These are phyloP conservation scores for Conoideocrella luteorostrata DNA, from an alignment of 2,329 filamentous ascomycete species.

Conservation along the genomic window DNA sequence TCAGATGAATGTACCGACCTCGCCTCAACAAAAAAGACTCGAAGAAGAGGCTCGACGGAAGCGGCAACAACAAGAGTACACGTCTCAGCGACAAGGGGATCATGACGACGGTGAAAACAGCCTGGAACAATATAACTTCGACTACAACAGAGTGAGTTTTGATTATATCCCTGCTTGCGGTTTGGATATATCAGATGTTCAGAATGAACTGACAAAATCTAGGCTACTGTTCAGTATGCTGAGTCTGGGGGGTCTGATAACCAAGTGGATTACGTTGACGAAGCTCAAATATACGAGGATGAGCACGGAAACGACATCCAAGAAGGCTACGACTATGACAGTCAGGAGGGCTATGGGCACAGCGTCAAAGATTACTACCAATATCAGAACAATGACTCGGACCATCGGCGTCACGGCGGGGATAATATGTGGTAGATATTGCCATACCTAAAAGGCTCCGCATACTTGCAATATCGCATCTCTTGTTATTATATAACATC, in stretches of 20 bases:
- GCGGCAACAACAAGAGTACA: slow-evolving; percentile 42
- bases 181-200: slow-evolving; percentile 2
- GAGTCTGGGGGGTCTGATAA: slow-evolving; percentile 36
- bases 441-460: slow-evolving; percentile 3
- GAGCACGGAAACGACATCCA: slow-evolving; percentile 37
- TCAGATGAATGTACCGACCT: slow-evolving; percentile 83
- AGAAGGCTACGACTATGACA: slow-evolving; percentile 31
- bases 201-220: slow-evolving; percentile 3
- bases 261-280: slow-evolving; percentile 44
- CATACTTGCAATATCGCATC: slow-evolving; percentile 10
- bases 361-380: slow-evolving; percentile 36
- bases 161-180: not conserved
- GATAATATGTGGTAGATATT: slow-evolving; percentile 38
- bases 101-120: slow-evolving; percentile 40
- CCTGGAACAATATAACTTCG: slow-evolving; percentile 46
- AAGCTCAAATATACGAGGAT: slow-evolving; percentile 48
- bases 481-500: slow-evolving; percentile 11
- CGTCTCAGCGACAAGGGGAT: slow-evolving; percentile 40
- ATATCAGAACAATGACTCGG: slow-evolving; percentile 27
- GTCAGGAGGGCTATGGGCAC: slow-evolving; percentile 31
- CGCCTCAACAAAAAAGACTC: slow-evolving; percentile 62
- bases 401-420: slow-evolving; percentile 28
- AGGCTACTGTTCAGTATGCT: slow-evolving; percentile 41
- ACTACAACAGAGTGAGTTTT: slow-evolving; percentile 44
- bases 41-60: slow-evolving; percentile 49